Percentiles rank a stretch among this genome's conserved stretches.
Evolutionary conservation across 192 early-diverging fungal species (phyloP).

Genomic region (Podila epigama): DNA sequence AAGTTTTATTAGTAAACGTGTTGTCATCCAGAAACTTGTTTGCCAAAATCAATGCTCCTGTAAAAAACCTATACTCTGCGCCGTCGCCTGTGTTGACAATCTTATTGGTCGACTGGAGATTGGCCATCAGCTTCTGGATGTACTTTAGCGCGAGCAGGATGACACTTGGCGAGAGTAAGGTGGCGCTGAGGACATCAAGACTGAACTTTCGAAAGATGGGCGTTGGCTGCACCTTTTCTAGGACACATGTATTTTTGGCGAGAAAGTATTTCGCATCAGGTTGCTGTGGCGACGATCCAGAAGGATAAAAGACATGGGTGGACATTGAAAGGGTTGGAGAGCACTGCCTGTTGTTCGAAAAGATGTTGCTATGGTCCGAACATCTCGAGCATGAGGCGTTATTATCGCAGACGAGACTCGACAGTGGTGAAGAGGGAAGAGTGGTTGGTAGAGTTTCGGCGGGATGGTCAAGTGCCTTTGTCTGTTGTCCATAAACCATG

Average conservation of each 20-base stretch:
- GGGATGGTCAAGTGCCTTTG: constrained; percentile 8
- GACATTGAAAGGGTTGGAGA: too few relatives aligned
- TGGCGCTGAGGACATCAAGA: constrained; percentile 55
- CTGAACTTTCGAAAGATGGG: constrained; percentile 38
- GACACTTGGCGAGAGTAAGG: constrained; percentile 59
- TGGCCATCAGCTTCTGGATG: constrained; percentile 55
- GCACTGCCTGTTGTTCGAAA: background rate
- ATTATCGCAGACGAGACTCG: background rate
- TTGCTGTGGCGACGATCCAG: constrained; percentile 2
- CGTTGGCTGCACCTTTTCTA: constrained; percentile 30
- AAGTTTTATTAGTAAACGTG: constrained; percentile 89
- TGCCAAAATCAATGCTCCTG: constrained; percentile 63
- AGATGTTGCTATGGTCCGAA: background rate
- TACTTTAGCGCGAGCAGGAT: constrained; percentile 62
- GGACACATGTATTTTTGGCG: constrained; percentile 16
- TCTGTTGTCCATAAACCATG: constrained; percentile 56
- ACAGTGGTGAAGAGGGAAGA: constrained; percentile 26
- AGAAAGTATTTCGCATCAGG: background rate
- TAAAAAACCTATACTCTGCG: constrained; percentile 63
- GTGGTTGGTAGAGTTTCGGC: constrained; percentile 30
- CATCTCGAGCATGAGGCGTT: constrained; percentile 2
- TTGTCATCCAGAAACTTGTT: constrained; percentile 91
- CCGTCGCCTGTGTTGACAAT: constrained; percentile 57
- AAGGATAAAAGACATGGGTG: too few relatives aligned
- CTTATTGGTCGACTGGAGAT: constrained; percentile 48